Evolutionary conservation across 331 rosid species (phyloP).

Genomic region (Quercus tomentella): DNA sequence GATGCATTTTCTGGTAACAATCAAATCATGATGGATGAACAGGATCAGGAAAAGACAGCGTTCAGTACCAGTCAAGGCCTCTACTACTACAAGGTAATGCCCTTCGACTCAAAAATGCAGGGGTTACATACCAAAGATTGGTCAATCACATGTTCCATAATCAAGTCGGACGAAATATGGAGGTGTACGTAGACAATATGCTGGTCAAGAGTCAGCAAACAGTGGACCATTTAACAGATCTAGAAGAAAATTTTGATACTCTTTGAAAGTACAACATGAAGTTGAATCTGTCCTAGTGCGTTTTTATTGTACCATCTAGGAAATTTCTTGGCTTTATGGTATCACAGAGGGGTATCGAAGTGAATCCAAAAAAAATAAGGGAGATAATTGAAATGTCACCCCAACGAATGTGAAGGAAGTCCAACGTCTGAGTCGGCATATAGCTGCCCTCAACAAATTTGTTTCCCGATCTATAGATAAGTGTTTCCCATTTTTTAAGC

Average conservation of each 20-base stretch:
- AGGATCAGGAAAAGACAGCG: too few species aligned
- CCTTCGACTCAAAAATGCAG: too few species aligned
- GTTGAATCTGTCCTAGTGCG: fast-evolving
- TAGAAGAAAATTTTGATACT: neutral
- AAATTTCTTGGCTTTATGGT: neutral
- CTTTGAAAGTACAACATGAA: neutral
- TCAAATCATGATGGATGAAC: too few species aligned
- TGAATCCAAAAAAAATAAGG: neutral
- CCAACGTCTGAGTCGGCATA: fast-evolving
- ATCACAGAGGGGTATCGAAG: neutral
- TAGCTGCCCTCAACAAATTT: neutral
- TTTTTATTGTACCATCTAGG: fast-evolving
- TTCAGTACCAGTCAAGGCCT: too few species aligned
- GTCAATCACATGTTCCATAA: too few species aligned
- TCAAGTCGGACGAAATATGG: too few species aligned
- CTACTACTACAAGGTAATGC: too few species aligned
- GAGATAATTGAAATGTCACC: neutral
- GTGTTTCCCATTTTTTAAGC: neutral
- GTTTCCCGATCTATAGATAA: neutral
- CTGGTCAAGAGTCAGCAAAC: too few species aligned
- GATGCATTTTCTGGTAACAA: too few species aligned
- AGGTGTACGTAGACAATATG: too few species aligned
- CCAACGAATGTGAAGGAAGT: neutral
- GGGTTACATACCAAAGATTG: too few species aligned
- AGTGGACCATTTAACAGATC: neutral